Percentiles rank a stretch among this genome's conserved stretches.
These are phyloP conservation scores for Collariella sp. DNA, from an alignment of 495 filamentous ascomycete species.

Conservation along the genomic window DNA sequence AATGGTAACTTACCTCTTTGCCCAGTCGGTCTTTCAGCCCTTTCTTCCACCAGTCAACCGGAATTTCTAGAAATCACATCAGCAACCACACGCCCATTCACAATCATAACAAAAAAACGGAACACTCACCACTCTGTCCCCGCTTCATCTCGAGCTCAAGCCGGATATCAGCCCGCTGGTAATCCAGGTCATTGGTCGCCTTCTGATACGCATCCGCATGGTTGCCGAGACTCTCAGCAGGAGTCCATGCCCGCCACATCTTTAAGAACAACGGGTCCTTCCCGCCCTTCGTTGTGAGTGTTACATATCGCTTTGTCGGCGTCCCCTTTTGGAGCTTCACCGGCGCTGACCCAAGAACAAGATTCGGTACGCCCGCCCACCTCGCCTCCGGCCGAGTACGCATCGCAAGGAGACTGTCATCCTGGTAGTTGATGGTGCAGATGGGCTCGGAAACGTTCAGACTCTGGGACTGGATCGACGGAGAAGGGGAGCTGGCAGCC, in stretches of 20 bases:
- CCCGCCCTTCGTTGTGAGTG: conserved; percentile 18
- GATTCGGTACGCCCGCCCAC: conserved; percentile 20
- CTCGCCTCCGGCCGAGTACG: background rate
- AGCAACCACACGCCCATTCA: background rate
- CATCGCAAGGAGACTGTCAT: conserved; percentile 12
- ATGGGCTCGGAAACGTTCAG: background rate
- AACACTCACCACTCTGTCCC: conserved; percentile 2
- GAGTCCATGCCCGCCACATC: conserved; percentile 18
- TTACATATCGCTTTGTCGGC: conserved; percentile 26
- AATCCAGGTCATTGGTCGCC: conserved; percentile 16
- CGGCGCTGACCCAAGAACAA: conserved; percentile 17
- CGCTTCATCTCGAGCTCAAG: conserved; percentile 23
- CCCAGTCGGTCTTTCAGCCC: conserved; percentile 4
- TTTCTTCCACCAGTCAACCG: conserved; percentile 22
- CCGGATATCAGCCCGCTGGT: conserved; percentile 19
- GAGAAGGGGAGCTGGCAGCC: background rate
- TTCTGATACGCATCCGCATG: conserved; percentile 20
- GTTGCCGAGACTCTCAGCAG: conserved; percentile 24
- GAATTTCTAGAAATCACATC: conserved; percentile 12
- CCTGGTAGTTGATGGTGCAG: conserved; percentile 15
- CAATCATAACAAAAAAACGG: background rate
- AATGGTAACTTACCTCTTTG: conserved; percentile 1
- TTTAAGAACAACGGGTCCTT: conserved; percentile 22
- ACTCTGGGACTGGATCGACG: background rate
- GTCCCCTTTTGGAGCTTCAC: conserved; percentile 22